Evolutionary conservation across 495 filamentous ascomycete genomes (phyloP), one percentile per base, ranked within the genome.

Genomic region (Penicillium macrosclerotiorum): DNA sequence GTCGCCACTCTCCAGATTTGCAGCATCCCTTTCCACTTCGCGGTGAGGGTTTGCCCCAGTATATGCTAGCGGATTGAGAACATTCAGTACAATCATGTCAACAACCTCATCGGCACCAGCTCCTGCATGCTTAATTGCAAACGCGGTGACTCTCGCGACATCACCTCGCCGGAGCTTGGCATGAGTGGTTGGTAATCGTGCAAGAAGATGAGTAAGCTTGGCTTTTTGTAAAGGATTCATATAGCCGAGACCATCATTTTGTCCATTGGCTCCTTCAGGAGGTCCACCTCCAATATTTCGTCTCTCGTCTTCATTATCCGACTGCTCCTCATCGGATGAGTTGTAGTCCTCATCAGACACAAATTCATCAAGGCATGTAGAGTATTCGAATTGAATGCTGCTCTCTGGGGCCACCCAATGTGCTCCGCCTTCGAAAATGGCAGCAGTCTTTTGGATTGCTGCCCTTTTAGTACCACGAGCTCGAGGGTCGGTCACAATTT

Each of bases 41-140:
- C 61, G 64, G 30, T 80, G 64, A 8, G 77, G 75, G 40, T 87
- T 86, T 2, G 86, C 82, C 12, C 65, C 67, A 8, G 74, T 81
- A 53, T 74, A 82, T 11, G 71, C 71, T 22, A 90, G 80, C 0
- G 90, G 90, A 34, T 73, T 76, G 46, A 84, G 71, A 32, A 95
- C 77, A 52, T 98, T 97, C 0, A 81, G 74, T 1, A 93, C 78
- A 22, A 97, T 83, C 71, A 94, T 83, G 23, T 90, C 79, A 16
- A 94, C 91, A 27, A 96, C 83, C 71, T 97, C 93, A 43, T 94
- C 88, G 6, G 87, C 88, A 20, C 82, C 85, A 11, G 72, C 63
- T 3, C 84, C 88, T 2, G 88, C 88, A 60, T 96, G 87, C 2
- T 85, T 85, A 50, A 96, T 91, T 9, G 92, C 93, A 59, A 97